Percentiles rank a stretch among this genome's conserved stretches.
Evolutionary conservation across 2,329 filamentous ascomycete species (phyloP).

Genomic region (Ambrosiella xylebori): DNA sequence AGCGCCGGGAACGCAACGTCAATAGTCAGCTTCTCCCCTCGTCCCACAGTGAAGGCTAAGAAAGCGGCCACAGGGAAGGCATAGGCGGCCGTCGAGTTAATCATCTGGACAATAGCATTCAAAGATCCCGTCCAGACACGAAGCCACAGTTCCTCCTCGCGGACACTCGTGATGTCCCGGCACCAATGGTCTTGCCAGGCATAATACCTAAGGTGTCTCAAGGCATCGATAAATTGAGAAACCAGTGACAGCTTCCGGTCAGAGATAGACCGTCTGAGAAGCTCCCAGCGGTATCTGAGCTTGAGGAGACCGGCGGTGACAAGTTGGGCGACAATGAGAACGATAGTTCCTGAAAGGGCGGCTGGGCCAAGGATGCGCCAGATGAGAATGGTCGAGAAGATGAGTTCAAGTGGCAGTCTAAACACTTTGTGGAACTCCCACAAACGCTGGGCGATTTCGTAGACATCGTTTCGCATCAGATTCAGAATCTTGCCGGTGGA

Average conservation of each 20-base stretch:
- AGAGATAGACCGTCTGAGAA: slow-evolving; percentile 52
- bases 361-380: slow-evolving; percentile 61
- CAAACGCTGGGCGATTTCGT: slow-evolving; percentile 67
- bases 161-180: slow-evolving; percentile 46
- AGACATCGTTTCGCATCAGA: slow-evolving; percentile 65
- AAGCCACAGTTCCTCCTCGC: slow-evolving; percentile 49
- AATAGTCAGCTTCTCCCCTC: slow-evolving; percentile 50
- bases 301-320: slow-evolving; percentile 51
- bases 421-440: slow-evolving; percentile 73
- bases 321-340: slow-evolving; percentile 35
- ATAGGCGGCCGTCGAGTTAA: slow-evolving; percentile 54
- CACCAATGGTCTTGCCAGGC: slow-evolving; percentile 69
- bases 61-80: slow-evolving; percentile 69
- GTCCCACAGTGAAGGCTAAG: slow-evolving; percentile 60
- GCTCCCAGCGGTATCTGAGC: slow-evolving; percentile 34
- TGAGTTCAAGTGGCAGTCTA: slow-evolving; percentile 57
- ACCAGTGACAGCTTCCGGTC: slow-evolving; percentile 66
- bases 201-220: slow-evolving; percentile 66
- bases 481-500: slow-evolving; percentile 77
- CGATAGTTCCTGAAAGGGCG: slow-evolving; percentile 51
- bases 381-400: slow-evolving; percentile 56
- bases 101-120: slow-evolving; percentile 43
- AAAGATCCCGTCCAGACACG: slow-evolving; percentile 48
- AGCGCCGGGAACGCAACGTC: slow-evolving; percentile 78
- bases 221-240: slow-evolving; percentile 72